phyloP scores from a whole-genome alignment of 345 rosid species.

The Salix koriyanagi region DNA sequence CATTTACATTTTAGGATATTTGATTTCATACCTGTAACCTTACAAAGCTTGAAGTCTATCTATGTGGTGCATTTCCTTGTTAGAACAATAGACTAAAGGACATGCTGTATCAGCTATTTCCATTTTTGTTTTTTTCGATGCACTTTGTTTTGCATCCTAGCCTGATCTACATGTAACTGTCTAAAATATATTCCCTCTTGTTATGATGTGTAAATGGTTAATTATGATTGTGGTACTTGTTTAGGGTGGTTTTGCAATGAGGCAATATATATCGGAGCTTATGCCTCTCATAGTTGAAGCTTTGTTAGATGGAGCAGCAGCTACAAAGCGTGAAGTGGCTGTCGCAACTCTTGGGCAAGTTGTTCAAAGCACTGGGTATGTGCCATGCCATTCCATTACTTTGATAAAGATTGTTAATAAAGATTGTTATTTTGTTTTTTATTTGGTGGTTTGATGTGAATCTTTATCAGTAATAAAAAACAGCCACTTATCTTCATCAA shows the following conservation, averaged over 20 bases:
- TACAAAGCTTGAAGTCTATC: not conserved
- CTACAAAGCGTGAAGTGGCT: conserved; percentile 91
- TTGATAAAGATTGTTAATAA: not conserved
- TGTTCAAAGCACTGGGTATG: conserved; percentile 96
- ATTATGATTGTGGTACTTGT: conserved; percentile 20
- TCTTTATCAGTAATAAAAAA: not conserved
- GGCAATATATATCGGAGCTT: conserved; percentile 81
- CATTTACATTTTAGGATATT: not conserved
- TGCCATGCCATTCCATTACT: not conserved
- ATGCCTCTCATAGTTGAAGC: conserved; percentile 99
- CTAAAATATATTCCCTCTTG: not conserved
- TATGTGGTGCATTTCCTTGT: not conserved
- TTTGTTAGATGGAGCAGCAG: conserved; percentile 95
- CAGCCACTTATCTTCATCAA: too few species aligned
- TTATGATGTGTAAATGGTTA: not conserved
- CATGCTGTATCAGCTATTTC: not conserved
- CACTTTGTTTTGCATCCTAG: not conserved
- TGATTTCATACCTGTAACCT: not conserved
- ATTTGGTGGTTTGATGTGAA: not conserved
- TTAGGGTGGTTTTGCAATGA: conserved; percentile 97
- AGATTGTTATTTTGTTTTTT: not conserved
- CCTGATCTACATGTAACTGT: not conserved
- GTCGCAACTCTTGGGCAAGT: conserved; percentile 98
- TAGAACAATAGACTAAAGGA: not conserved
- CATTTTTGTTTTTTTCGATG: not conserved